These are phyloP conservation scores for Achlya hypogyna DNA, from an alignment of 352 stramenopile genomes.

Conservation along the genomic window DNA sequence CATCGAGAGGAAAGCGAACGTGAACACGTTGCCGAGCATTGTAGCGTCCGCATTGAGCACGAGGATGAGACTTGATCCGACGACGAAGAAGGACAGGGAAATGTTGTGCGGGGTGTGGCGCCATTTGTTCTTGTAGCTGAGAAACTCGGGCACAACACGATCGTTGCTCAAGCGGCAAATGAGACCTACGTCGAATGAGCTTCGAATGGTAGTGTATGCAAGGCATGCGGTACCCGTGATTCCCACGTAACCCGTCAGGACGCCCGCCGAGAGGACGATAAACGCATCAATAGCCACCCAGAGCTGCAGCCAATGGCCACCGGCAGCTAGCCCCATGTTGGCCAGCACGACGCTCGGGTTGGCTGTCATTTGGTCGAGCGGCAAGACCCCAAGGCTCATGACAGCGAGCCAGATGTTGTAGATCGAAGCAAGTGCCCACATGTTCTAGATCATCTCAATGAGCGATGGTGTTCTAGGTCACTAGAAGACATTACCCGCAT, in stretches of 20 bases:
- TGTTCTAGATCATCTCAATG: slow-evolving; percentile 63
- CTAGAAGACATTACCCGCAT: slow-evolving; percentile 65
- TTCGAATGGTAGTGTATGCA: background rate
- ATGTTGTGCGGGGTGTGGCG: slow-evolving; percentile 74
- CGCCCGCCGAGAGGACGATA: slow-evolving; percentile 77
- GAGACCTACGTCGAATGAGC: slow-evolving; percentile 20
- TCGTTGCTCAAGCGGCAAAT: slow-evolving; percentile 76
- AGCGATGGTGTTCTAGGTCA: slow-evolving; percentile 80
- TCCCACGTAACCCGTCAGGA: slow-evolving; percentile 85
- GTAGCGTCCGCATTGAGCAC: slow-evolving; percentile 71
- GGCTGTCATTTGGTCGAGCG: slow-evolving; percentile 60
- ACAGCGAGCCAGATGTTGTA: slow-evolving; percentile 85
- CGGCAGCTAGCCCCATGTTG: slow-evolving; percentile 46
- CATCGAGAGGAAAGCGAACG: slow-evolving; percentile 84
- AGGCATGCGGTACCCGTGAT: slow-evolving; percentile 44
- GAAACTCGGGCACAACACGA: slow-evolving; percentile 50
- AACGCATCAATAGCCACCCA: slow-evolving; percentile 77
- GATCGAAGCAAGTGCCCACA: slow-evolving; percentile 77
- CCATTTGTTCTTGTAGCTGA: slow-evolving; percentile 54
- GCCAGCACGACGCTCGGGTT: slow-evolving; percentile 68
- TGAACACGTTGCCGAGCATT: slow-evolving; percentile 85
- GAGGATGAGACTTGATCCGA: slow-evolving; percentile 63
- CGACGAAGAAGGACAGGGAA: slow-evolving; percentile 65
- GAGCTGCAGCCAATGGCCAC: slow-evolving; percentile 31
- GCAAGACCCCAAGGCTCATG: slow-evolving; percentile 71